These are phyloP conservation scores for Claviceps purpurea DNA, from an alignment of 2,329 filamentous ascomycete species.

Conservation along the genomic window DNA sequence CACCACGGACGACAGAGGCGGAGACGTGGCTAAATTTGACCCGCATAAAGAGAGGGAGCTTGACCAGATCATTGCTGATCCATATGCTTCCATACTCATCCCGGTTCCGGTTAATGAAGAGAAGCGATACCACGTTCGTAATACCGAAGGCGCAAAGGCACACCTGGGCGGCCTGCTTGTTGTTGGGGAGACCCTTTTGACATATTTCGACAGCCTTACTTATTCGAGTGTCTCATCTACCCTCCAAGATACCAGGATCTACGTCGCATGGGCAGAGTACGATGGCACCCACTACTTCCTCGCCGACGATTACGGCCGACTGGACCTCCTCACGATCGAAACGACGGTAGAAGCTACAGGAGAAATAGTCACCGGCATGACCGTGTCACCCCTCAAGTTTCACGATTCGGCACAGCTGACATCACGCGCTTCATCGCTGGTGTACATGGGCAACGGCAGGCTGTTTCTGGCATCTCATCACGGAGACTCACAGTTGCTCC, in stretches of 20 bases:
- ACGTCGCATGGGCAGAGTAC: constrained; percentile 80
- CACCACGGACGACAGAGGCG: constrained; percentile 44
- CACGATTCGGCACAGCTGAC: constrained; percentile 28
- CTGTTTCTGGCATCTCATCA: constrained; percentile 87
- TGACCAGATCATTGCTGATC: constrained; percentile 38
- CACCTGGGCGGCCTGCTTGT: constrained; percentile 58
- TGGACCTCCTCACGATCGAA: constrained; percentile 74
- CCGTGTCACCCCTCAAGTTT: constrained; percentile 37
- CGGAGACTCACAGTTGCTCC: constrained; percentile 77
- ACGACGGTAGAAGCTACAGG: constrained; percentile 50
- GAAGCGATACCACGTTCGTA: constrained; percentile 47
- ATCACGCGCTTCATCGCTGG: constrained; percentile 62
- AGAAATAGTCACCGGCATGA: constrained; percentile 58
- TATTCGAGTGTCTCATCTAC: constrained; percentile 51
- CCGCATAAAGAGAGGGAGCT: constrained; percentile 40
- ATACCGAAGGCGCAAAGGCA: constrained; percentile 38
- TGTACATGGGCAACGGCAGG: constrained; percentile 60
- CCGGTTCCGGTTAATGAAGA: constrained; percentile 44
- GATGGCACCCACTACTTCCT: constrained; percentile 75
- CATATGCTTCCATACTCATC: constrained; percentile 47
- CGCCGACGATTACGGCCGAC: constrained; percentile 76
- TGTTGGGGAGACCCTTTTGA: constrained; percentile 66
- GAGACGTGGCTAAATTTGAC: constrained; percentile 40
- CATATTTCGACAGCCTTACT: constrained; percentile 71
- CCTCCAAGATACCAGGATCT: constrained; percentile 65